Evolutionary conservation across 106 monocot species (phyloP).

Genomic region (Posidonia australis): DNA sequence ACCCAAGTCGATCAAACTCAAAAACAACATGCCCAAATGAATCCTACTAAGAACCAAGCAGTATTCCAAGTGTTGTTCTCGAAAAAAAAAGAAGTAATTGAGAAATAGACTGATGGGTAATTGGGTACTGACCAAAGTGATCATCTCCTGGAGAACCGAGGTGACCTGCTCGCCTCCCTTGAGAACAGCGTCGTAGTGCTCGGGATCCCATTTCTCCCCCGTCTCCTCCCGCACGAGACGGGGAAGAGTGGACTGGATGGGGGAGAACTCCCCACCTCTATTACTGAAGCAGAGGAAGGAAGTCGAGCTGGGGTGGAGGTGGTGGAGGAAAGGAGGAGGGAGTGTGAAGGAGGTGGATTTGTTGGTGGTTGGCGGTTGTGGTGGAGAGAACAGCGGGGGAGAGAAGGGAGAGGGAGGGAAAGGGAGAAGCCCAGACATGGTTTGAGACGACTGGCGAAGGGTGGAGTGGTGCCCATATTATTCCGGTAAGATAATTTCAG

Average conservation of each 20-base stretch:
- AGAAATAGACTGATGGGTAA: not conserved
- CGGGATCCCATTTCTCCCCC: constrained; percentile 28
- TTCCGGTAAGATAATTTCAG: too few relatives aligned
- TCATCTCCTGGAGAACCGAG: constrained; percentile 87
- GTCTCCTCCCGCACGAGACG: not conserved
- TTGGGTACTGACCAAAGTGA: constrained; percentile 44
- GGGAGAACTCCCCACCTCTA: not conserved
- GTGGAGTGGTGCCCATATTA: too few relatives aligned
- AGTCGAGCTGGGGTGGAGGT: not conserved
- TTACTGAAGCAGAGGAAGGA: not conserved
- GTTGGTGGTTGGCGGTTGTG: not conserved
- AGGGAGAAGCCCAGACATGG: not conserved
- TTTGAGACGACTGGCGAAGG: too few relatives aligned
- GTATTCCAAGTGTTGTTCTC: not conserved
- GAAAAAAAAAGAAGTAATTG: not conserved
- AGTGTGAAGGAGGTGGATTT: not conserved
- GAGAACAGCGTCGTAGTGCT: constrained; percentile 57
- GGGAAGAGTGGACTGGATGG: constrained; percentile 1
- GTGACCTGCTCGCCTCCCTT: constrained; percentile 92
- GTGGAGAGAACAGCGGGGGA: not conserved
- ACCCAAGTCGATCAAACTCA: not conserved
- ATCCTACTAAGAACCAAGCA: not conserved
- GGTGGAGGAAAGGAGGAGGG: not conserved
- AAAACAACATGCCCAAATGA: not conserved
- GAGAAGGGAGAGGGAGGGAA: not conserved